Evolutionary conservation across 2,329 filamentous ascomycete genomes (phyloP), one percentile per base, ranked within the genome.

Genomic region (Microdochium paspali): DNA sequence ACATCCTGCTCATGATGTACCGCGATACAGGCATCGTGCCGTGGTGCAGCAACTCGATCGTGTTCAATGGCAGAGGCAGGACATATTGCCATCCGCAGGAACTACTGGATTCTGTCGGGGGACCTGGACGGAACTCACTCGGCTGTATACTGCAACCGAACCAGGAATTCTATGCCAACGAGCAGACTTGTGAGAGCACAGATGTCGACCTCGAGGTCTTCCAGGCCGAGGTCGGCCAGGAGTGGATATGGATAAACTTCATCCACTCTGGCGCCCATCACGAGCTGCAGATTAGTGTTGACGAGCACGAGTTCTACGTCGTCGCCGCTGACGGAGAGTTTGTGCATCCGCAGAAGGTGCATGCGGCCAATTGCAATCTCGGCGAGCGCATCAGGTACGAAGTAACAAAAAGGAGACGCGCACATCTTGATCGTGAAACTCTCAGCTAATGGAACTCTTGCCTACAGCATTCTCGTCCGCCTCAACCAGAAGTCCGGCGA

Each of bases 61-160:
- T 52, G 3, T 45, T 52, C n/a, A 52, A 52, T 31, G 42, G 46
- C 35, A 50, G 50, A 26, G 45, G 50, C 18, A 48, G 50, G 39
- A 50, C 48, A 10, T 52, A 46, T 40, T 52, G 50, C 25, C 50
- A 52, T 30, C 25, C 50, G 15, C 21, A 13, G 3, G 46, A 47
- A 26, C 24, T 43, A n/a, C 24, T 47, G 7, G 46, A 43, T 5
- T 43, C 46, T n/a, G 35, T 47, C 30, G 51, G 51, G 5, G 51
- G 51, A 2, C 47, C 46, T 1, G 48, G 47, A 2, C 46, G 51
- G 25, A 48, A 52, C 31, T 48, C 49, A 12, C 40, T 52, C 5
- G 51, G 51, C 9, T 53, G 51, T 20, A 25, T 84, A 25, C 9
- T 35, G 23, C 50, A 52, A 44, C 44, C 44, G 24, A 18, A 30